Evolutionary conservation across 257 asterid genomes (phyloP).

Genomic region (Solanum tarijense): DNA sequence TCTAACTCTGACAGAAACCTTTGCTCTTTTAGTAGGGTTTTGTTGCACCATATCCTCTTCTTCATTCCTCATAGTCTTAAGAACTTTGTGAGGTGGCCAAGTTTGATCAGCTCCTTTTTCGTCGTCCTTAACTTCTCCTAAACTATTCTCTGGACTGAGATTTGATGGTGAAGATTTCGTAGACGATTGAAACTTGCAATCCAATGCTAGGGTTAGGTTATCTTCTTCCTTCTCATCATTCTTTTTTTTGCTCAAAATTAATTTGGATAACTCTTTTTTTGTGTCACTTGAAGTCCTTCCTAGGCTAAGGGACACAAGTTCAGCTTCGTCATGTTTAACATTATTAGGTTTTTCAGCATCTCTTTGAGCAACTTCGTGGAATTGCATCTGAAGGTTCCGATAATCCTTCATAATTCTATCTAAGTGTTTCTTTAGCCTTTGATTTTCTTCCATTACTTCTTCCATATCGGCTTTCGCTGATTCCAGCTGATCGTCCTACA

Average conservation of each 20-base stretch:
- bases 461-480: slow-evolving; percentile 65
- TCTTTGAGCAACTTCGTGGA: slow-evolving; percentile 36
- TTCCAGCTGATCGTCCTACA: slow-evolving; percentile 41
- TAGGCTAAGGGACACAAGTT: slow-evolving; percentile 50
- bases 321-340: slow-evolving; percentile 9
- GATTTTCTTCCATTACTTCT: slow-evolving; percentile 73
- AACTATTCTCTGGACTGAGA: slow-evolving; percentile 41
- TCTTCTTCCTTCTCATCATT: slow-evolving; percentile 3
- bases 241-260: slow-evolving; percentile 7
- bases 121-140: slow-evolving; percentile 48
- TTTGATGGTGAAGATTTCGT: slow-evolving; percentile 18
- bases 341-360: slow-evolving; percentile 15
- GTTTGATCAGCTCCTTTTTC: slow-evolving; percentile 27
- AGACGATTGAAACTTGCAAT: slow-evolving; percentile 34
- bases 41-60: slow-evolving; percentile 54
- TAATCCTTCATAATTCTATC: slow-evolving; percentile 62
- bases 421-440: slow-evolving; percentile 45
- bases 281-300: slow-evolving; percentile 48
- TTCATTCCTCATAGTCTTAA: slow-evolving; percentile 38
- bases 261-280: slow-evolving; percentile 15
- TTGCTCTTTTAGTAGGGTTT: slow-evolving; percentile 78
- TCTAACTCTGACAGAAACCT: slow-evolving; percentile 90
- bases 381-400: slow-evolving; percentile 56
- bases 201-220: slow-evolving; percentile 47
- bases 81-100: slow-evolving; percentile 25